Base-by-base conservation (phyloP, 495 filamentous ascomycete species). In the Penicillium mononematosum region DNA sequence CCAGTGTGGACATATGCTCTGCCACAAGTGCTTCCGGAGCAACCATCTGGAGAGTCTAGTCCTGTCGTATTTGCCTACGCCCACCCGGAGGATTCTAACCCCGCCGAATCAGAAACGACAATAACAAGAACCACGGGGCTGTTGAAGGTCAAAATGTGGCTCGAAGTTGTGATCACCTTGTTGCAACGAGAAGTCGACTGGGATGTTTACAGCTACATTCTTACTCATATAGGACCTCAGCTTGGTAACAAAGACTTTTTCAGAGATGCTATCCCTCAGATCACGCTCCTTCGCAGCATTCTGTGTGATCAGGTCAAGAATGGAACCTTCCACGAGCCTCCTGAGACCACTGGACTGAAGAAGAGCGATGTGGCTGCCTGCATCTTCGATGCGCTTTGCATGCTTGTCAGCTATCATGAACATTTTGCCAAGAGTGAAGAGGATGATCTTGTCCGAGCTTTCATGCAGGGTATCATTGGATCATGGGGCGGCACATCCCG, bases 151-250 rank as follows among this genome's bases (percentile, higher is more conserved):
- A 80, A 80, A 16, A 71, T 85, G 46, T 96, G 91, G 88, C 77
- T 96, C 16, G 88, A 94, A 49, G 75, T 82, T 9, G 72, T 96
- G 38, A 82, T 92, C 38, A 81, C 80, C 3, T 73, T 96, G 19
- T 74, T 99, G 31, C 85, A 90, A 60, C 77, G 88, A 41, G 88
- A 87, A 45, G 83, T 83, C 29, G 88, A 96, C 50, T 99, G 95
- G 95, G 92, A 98, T 70, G 75, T 96, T 2, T 96, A 96, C 78
- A 92, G 89, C 72, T 96, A 91, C 67, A 81, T 94, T 29, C 78
- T 98, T 12, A 87, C 89, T 12, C 89, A 96, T 67, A 74, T 96
- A n/a, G 86, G 89, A 12, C 86, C 88, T 24, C 93, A 97, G 64
- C 80, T 99, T 34, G 86, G 86, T 64, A 98, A 98, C 65, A 89